Percentiles rank a stretch among this genome's conserved stretches.
phyloP scores from a whole-genome alignment of 225 moss, liverwort and hornwort species.

The Lunularia cruciata region DNA sequence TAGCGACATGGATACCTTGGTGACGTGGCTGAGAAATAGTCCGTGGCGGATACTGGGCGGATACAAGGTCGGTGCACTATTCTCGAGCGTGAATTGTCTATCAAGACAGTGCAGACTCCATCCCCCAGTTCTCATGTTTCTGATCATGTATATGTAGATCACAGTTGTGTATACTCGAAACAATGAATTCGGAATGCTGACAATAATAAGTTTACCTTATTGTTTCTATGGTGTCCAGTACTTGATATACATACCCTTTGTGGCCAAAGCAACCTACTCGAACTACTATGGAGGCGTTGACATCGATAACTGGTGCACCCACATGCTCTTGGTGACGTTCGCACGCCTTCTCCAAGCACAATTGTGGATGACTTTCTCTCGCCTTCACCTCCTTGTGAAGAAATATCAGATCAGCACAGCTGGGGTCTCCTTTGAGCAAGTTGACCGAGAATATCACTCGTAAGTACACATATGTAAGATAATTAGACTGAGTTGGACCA shows the following conservation, averaged over 20 bases:
- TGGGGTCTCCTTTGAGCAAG: conserved; percentile 74
- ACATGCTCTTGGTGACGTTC: conserved; percentile 54
- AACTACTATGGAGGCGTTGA: conserved; percentile 64
- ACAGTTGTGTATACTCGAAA: not conserved
- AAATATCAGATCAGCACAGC: conserved; percentile 65
- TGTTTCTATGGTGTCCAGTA: conserved; percentile 55
- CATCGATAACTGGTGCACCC: conserved; percentile 79
- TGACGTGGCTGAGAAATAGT: conserved; percentile 20
- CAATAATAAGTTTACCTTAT: not conserved
- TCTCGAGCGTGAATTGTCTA: not conserved
- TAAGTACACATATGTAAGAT: conserved; percentile 12
- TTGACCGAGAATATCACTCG: conserved; percentile 71
- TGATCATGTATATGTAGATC: too few relatives aligned
- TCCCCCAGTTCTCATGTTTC: not conserved
- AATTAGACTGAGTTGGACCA: not conserved
- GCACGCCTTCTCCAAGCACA: conserved; percentile 61
- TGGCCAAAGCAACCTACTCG: conserved; percentile 62
- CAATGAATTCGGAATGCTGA: not conserved
- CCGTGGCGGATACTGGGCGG: conserved; percentile 44
- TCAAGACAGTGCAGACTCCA: not conserved
- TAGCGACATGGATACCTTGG: conserved; percentile 17
- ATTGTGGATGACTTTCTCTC: conserved; percentile 66
- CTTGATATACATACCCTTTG: conserved; percentile 61
- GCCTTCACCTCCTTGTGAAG: conserved; percentile 56
- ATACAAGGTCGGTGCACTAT: conserved; percentile 33